Evolutionary conservation across 2,329 filamentous ascomycete genomes (phyloP), one percentile per base, ranked within the genome.

Genomic region (Diaporthe humulicola): DNA sequence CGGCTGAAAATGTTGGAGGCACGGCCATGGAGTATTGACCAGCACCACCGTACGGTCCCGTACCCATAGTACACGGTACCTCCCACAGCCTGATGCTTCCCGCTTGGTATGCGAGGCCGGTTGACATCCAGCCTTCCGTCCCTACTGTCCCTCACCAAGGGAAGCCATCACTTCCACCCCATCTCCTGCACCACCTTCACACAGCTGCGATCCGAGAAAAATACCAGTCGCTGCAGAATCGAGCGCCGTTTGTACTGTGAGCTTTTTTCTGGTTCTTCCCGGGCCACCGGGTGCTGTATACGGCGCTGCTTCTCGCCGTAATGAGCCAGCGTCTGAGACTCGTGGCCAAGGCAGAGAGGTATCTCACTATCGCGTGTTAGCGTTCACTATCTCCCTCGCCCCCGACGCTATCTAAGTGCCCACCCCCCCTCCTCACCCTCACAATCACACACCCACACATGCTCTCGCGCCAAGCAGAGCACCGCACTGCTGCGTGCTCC

Each of bases 321-420:
- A 38, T 19, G 8, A 15, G 45, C 36, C 45, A 19, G 57, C 22
- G 38, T 33, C 38, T 19, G 45, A 25, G 57, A 38, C 36, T 56
- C 40, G 4, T 28, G 40, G 56, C 40, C 38, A 48, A 42, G 38
- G 28, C 48, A 70, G 33, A 36, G 45, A 72, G 28, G 73, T 74
- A 72, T 71, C 69, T 75, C 70, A 42, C 50, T 72, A 70, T 52
- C 71, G 38, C 48, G 22, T 75, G 74, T 75, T 75, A 75, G 74
- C 74, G 71, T 66, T 73, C 42, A 56, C 71, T 67, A 57, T 73
- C 60, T 52, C 60, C 10, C 54, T 40, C 36, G 60, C 61, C 48
- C 54, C 48, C 36, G 56, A n/a, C 73, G 58, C 73, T 58, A 76
- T 71, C 74, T 67, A 71, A 76, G 56, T 71, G 58, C 61, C 56